These are phyloP conservation scores for Calocybe cyanea DNA, from an alignment of 768 basidiomycete species.

Conservation along the genomic window DNA sequence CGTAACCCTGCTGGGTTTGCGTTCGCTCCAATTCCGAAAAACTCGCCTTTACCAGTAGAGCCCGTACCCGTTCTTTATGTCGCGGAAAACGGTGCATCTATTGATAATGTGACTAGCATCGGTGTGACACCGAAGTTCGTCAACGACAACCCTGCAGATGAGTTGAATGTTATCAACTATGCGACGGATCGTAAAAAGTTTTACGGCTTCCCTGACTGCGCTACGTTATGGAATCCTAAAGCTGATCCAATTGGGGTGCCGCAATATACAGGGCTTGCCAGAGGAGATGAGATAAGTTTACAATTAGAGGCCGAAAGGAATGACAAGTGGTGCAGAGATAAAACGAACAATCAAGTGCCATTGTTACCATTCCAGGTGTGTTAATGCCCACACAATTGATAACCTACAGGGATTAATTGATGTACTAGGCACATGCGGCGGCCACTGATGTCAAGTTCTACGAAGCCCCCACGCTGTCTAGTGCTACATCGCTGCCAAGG, in stretches of 20 bases:
- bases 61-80: conserved; percentile 23
- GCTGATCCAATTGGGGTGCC: conserved; percentile 38
- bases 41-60: neutral
- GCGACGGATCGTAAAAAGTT: conserved; percentile 13
- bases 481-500: conserved; percentile 21
- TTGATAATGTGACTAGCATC: conserved; percentile 29
- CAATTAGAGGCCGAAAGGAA: conserved; percentile 25
- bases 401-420: neutral
- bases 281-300: conserved; percentile 37
- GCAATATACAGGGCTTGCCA: conserved; percentile 24
- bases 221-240: conserved; percentile 36
- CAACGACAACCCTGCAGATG: conserved; percentile 44
- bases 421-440: conserved; percentile 38
- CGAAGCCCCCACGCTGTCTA: conserved; percentile 3
- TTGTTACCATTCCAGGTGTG: conserved; percentile 34
- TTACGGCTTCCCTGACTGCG: conserved; percentile 42
- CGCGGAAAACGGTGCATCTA: conserved; percentile 41
- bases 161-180: conserved; percentile 28
- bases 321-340: conserved; percentile 29
- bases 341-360: conserved; percentile 32
- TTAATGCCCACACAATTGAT: neutral
- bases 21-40: conserved; percentile 20
- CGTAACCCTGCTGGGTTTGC: conserved; percentile 42
- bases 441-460: conserved; percentile 44
- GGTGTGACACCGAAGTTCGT: conserved; percentile 33